Percentiles rank a stretch among this genome's conserved stretches.
phyloP scores from a whole-genome alignment of 306 rosid genomes.

The Pyrus pyrifolia region DNA sequence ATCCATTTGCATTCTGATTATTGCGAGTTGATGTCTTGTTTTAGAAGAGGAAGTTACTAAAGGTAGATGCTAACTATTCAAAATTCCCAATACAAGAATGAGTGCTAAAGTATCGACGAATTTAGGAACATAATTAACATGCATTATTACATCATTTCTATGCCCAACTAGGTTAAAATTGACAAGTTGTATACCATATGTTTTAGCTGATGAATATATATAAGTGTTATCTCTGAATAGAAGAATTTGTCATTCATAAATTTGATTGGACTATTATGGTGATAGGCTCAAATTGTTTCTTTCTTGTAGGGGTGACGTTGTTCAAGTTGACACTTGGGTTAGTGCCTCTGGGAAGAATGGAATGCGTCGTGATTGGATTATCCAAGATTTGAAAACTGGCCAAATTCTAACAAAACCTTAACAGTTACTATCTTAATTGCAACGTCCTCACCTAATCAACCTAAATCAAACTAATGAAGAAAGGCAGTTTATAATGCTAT shows the following conservation, averaged over 20 bases:
- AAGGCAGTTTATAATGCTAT: too few species aligned
- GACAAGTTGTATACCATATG: neutral
- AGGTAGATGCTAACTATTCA: neutral
- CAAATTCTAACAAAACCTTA: slow-evolving; percentile 25
- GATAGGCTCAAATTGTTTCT: slow-evolving; percentile 9
- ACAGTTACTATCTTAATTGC: too few species aligned
- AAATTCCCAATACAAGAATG: neutral
- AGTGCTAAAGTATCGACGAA: slow-evolving; percentile 2
- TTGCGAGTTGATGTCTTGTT: neutral
- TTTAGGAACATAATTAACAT: neutral
- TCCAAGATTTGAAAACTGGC: slow-evolving; percentile 70
- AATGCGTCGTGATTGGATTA: slow-evolving; percentile 97
- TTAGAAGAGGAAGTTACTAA: slow-evolving; percentile 8
- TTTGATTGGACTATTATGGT: neutral
- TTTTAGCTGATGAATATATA: neutral
- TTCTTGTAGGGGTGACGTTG: slow-evolving; percentile 83
- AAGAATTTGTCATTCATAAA: neutral
- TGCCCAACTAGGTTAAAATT: neutral
- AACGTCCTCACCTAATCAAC: too few species aligned
- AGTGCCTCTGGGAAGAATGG: slow-evolving; percentile 89
- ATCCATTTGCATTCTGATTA: neutral
- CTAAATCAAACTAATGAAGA: too few species aligned
- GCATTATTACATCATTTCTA: neutral
- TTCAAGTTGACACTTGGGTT: slow-evolving; percentile 95
- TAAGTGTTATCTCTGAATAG: neutral